phyloP scores from a whole-genome alignment of 768 basidiomycete species.

The Hygrocybe coccinea region DNA sequence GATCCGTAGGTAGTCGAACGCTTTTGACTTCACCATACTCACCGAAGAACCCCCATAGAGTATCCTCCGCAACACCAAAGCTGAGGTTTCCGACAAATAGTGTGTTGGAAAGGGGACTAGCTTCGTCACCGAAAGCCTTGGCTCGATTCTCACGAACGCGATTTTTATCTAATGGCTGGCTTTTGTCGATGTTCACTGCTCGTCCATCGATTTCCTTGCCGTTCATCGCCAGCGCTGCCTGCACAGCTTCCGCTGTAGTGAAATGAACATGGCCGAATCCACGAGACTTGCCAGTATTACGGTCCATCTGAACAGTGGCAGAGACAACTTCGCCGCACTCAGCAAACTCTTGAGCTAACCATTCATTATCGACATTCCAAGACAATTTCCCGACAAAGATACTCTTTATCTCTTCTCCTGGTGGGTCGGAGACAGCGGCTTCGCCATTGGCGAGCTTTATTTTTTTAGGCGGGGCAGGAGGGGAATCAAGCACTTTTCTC shows the following conservation, averaged over 20 bases:
- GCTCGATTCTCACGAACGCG: conserved; percentile 64
- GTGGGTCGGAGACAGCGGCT: conserved; percentile 37
- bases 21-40: conserved; percentile 81
- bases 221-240: conserved; percentile 74
- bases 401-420: conserved; percentile 54
- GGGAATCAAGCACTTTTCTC: conserved; percentile 72
- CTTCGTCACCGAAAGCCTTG: conserved; percentile 67
- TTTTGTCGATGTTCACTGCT: conserved; percentile 78
- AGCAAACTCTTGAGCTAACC: conserved; percentile 86
- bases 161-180: conserved; percentile 54
- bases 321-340: conserved; percentile 82
- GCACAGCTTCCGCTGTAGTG: conserved; percentile 60
- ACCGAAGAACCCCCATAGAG: conserved; percentile 84
- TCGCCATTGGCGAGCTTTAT: conserved; percentile 64
- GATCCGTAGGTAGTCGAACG: conserved; percentile 88
- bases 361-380: conserved; percentile 96
- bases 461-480: conserved; percentile 68
- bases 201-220: conserved; percentile 93
- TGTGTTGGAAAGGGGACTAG: conserved; percentile 60
- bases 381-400: conserved; percentile 92
- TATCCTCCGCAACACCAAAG: conserved; percentile 75
- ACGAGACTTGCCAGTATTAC: conserved; percentile 74
- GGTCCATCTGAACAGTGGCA: conserved; percentile 85
- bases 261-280: conserved; percentile 86
- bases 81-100: conserved; percentile 91